Evolutionary conservation across 140 eudicot genomes (phyloP).

Genomic region (Erigeron philadelphicus): DNA sequence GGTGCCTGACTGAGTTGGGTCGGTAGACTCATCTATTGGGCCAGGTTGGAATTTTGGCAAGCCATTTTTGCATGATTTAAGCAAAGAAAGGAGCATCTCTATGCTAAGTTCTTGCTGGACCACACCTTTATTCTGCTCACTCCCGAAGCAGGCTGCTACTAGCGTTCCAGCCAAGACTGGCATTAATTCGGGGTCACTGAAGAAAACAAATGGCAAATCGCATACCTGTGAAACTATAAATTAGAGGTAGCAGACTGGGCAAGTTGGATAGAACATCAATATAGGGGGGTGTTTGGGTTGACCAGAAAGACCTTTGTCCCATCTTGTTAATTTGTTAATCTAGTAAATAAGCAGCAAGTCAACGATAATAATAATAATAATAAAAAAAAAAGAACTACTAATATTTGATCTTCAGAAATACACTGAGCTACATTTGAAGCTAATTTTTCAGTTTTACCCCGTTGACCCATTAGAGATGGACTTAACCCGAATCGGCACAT

Average conservation of each 20-base stretch:
- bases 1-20: constrained; percentile 39
- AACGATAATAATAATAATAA: too few species aligned
- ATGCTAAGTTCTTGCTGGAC: constrained; percentile 94
- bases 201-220: constrained; percentile 90
- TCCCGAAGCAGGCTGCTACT: constrained; percentile 80
- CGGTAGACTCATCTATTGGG: constrained; percentile 41
- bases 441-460: too few species aligned
- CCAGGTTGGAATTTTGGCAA: constrained; percentile 24
- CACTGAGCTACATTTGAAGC: too few species aligned
- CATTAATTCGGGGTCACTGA: constrained; percentile 91
- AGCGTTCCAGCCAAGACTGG: constrained; percentile 81
- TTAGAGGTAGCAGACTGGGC: not conserved
- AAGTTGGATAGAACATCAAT: too few species aligned
- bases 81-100: constrained; percentile 84
- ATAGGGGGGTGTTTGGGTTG: not conserved
- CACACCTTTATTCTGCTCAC: constrained; percentile 92
- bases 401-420: too few species aligned
- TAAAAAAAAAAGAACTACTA: too few species aligned
- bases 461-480: too few species aligned
- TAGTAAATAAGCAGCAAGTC: too few species aligned
- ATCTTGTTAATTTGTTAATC: too few species aligned
- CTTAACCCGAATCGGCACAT: too few species aligned
- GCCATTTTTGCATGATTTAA: constrained; percentile 64
- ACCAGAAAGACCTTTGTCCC: too few species aligned
- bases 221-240: constrained; percentile 62